These are phyloP conservation scores for Smithsoniella earleae DNA, from an alignment of 163 green algal species.

Conservation along the genomic window DNA sequence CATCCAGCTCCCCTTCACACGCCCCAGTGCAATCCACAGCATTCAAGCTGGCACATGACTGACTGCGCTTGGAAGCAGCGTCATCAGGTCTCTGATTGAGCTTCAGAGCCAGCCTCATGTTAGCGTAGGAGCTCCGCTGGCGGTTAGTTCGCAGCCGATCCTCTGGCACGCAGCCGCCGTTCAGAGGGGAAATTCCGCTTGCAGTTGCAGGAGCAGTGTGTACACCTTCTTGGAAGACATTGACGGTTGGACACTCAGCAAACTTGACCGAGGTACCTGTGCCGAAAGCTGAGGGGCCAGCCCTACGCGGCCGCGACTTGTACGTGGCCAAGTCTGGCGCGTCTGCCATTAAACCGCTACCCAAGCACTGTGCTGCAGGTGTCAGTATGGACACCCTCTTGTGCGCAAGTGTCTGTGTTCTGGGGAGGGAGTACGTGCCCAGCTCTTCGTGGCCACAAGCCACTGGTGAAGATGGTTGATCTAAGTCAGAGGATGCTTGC, in stretches of 20 bases:
- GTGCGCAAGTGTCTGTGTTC: no score
- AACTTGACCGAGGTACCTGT: slow-evolving; percentile 10
- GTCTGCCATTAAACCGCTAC: not conserved
- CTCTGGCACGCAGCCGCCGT: not conserved
- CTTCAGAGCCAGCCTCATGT: no score
- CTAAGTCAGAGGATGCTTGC: no score
- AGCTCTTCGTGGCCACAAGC: no score
- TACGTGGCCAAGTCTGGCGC: slow-evolving; percentile 12
- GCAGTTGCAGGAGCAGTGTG: not conserved
- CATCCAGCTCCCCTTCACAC: no score
- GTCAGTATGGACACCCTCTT: slow-evolving; percentile 17
- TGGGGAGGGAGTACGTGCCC: no score
- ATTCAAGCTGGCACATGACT: no score
- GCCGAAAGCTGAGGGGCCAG: no score
- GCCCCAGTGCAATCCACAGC: no score
- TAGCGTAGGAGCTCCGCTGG: not conserved
- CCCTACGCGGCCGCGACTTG: slow-evolving; percentile 4
- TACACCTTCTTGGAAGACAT: not conserved
- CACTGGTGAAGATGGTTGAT: no score
- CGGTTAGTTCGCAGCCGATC: not conserved
- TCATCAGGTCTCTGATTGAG: no score
- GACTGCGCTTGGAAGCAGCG: no score
- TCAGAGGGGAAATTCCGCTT: not conserved
- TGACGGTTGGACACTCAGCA: not conserved
- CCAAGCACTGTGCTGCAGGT: not conserved